A percentile compares a stretch with the other conserved stretches of the same genome.
These are phyloP conservation scores for Xanthoconium stramineum DNA, from an alignment of 768 basidiomycete genomes.

Conservation along the genomic window DNA sequence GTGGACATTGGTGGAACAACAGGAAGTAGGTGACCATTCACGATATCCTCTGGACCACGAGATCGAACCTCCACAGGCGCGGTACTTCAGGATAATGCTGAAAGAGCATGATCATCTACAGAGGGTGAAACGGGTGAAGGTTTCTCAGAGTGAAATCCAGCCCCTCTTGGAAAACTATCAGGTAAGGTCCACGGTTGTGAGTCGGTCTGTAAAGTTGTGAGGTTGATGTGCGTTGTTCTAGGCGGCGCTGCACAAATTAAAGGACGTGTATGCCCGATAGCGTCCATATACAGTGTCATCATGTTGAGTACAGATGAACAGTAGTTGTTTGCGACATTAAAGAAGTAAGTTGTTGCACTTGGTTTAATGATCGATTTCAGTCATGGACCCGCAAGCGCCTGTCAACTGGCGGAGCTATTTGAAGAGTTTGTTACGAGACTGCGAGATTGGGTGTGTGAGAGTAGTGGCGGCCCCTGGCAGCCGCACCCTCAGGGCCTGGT, in stretches of 20 bases:
- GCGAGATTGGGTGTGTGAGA: no score
- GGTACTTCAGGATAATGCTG: conserved; percentile 85
- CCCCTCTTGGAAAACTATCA: conserved; percentile 62
- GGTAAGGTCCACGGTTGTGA: conserved; percentile 38
- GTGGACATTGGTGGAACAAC: conserved; percentile 95
- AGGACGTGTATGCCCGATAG: conserved; percentile 25
- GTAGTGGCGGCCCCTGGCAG: no score
- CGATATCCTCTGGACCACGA: neutral
- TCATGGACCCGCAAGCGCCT: no score
- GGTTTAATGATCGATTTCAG: no score
- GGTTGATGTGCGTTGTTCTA: conserved; percentile 13
- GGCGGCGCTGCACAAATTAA: conserved; percentile 30
- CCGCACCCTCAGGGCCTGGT: no score
- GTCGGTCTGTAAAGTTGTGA: neutral
- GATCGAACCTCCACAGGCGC: conserved; percentile 48
- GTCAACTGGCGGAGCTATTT: no score
- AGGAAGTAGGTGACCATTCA: conserved; percentile 54
- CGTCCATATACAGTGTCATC: neutral
- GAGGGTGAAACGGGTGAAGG: conserved; percentile 63
- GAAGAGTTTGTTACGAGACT: no score
- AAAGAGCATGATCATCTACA: conserved; percentile 66
- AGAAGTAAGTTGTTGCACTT: no score
- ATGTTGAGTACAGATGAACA: neutral
- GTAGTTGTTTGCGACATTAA: no score
- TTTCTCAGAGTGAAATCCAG: conserved; percentile 59